Evolutionary conservation across 2,329 filamentous ascomycete species (phyloP).

Genomic region (Stemphylium lycopersici): DNA sequence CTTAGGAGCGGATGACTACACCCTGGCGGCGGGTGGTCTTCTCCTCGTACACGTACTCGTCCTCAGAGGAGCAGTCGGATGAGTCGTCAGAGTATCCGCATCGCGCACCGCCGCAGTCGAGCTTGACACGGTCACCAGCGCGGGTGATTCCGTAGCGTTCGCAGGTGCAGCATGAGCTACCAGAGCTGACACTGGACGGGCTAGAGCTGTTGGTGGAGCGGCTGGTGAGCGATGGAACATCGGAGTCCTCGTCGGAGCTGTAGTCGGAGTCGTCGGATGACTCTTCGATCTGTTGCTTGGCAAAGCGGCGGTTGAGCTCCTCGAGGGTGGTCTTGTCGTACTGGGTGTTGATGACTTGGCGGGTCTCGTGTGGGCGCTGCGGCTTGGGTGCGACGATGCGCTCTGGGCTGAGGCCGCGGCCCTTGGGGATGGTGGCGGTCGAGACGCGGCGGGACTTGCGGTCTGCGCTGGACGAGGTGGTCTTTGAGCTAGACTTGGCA

Average conservation of each 20-base stretch:
- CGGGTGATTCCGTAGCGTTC: constrained; percentile 97
- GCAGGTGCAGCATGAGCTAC: constrained; percentile 75
- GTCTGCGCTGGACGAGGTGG: constrained; percentile 51
- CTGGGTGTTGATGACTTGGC: constrained; percentile 82
- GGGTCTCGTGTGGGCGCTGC: constrained; percentile 83
- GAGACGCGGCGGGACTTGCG: constrained; percentile 59
- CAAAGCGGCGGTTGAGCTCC: constrained; percentile 78
- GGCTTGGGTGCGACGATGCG: constrained; percentile 93
- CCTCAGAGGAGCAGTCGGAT: constrained; percentile 73
- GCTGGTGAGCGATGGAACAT: constrained; percentile 71
- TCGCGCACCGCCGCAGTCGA: constrained; percentile 89
- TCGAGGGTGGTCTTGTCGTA: constrained; percentile 79
- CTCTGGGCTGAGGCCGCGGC: constrained; percentile 83
- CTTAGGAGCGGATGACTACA: constrained; percentile 51
- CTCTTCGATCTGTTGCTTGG: constrained; percentile 64
- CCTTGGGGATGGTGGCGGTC: constrained; percentile 77
- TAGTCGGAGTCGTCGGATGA: constrained; percentile 55
- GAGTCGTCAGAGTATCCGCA: constrained; percentile 81
- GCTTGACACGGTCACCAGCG: constrained; percentile 89
- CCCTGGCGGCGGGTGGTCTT: constrained; percentile 56
- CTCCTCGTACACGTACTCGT: constrained; percentile 61
- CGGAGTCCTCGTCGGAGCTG: constrained; percentile 76
- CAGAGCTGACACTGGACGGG: constrained; percentile 64
- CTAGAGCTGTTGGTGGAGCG: constrained; percentile 74
- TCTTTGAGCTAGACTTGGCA: constrained; percentile 54